Base-by-base conservation (phyloP, 345 rosid species). In the Syzygium aqueum region DNA sequence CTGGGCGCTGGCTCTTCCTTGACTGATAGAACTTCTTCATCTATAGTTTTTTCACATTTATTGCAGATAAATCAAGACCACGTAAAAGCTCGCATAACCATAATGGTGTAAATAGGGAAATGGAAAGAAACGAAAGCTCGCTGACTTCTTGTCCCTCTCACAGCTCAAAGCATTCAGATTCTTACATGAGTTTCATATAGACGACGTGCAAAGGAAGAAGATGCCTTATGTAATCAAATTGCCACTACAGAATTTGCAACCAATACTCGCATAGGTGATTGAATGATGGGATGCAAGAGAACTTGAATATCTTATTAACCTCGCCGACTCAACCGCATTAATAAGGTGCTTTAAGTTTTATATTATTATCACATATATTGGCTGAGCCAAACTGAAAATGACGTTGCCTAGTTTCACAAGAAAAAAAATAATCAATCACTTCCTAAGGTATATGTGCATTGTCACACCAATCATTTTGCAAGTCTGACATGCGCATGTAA, bases 21-120 rank as follows among this genome's bases (percentile, higher is more conserved):
- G 94, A 88, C 27, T 95, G 94, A 65, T 94, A 90, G 88, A 97
- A 97, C 93, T 94, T 94, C 91, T 92, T 80, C 98, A 97, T 96
- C 98, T 50, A 82, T 43, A 43, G 22, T 23, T 11, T 28, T 19
- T 84, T 52, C 37, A 51, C 53, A 83, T 83, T 23, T 51, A 51
- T 84, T 84, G 85, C 73, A 65, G 33, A 27, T 52, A 56, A 16
- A 78, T 40, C 61, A 73, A 5, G 19, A 54, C 37, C 22, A 17
- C 0, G 21, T 27, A 23, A 40, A 46, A 46, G 57, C 37, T 50
- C 46, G 25, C 25, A 84, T 53, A 51, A 51, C 54, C 85, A 84
- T 51, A 28, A 27, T 52, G 53, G 80, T 30, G 78, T 9, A 11
- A 67, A 67, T 33, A 33, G 25, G 23, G 80, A 67, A 67, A 33